Conservation (phyloP, 106 monocot genomes). For the Iris macrosiphon region DNA sequence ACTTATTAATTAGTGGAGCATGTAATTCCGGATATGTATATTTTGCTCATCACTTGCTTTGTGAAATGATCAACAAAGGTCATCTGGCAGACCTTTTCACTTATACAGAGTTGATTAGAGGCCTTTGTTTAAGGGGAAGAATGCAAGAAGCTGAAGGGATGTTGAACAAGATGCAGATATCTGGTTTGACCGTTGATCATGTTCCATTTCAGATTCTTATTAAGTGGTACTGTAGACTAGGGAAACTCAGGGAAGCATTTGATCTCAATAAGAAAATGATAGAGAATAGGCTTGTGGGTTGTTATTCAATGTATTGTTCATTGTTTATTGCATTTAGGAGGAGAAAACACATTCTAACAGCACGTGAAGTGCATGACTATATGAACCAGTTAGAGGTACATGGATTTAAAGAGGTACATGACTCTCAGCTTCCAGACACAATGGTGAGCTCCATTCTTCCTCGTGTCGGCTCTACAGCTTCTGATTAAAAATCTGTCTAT, state of each 20-base stretch:
- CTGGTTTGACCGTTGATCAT: constrained; percentile 40
- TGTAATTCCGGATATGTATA: constrained; percentile 25
- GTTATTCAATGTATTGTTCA: constrained; percentile 39
- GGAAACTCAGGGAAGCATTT: constrained; percentile 38
- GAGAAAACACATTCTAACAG: constrained; percentile 26
- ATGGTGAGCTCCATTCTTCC: too few species aligned
- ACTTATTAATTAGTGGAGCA: constrained; percentile 51
- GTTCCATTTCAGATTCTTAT: constrained; percentile 75
- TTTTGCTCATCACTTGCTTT: constrained; percentile 22
- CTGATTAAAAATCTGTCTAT: too few species aligned
- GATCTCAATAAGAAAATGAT: constrained; percentile 50
- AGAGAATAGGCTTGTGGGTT: constrained; percentile 37
- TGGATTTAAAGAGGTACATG: too few species aligned
- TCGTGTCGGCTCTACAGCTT: too few species aligned
- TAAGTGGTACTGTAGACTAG: constrained; percentile 36
- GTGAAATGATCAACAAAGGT: constrained; percentile 33
- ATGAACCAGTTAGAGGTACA: constrained; percentile 15
- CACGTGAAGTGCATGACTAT: constrained; percentile 28
- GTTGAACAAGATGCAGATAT: constrained; percentile 29
- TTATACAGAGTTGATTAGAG: constrained; percentile 53
- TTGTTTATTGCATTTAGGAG: constrained; percentile 42
- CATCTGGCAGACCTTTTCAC: constrained; percentile 54
- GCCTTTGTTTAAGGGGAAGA: constrained; percentile 39
- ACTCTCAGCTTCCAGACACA: too few species aligned
- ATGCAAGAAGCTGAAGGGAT: constrained; percentile 35